Evolutionary conservation across 1,284 basidiomycete species (phyloP).

Genomic region (Schizopora paradoxa): DNA sequence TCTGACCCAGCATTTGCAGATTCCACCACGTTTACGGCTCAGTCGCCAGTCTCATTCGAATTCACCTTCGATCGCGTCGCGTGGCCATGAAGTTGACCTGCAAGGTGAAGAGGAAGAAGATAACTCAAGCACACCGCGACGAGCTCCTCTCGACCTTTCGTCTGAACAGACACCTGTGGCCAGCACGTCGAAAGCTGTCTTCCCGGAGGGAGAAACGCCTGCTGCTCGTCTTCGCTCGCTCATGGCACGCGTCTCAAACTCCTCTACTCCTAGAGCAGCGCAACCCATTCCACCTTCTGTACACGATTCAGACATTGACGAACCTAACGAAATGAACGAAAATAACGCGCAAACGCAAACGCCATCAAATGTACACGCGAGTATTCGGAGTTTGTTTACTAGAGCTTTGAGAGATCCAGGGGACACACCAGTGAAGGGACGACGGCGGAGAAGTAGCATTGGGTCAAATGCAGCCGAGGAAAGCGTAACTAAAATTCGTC

Average conservation of each 20-base stretch:
- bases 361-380: slow-evolving; percentile 49
- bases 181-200: too few relatives aligned
- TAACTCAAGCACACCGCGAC: slow-evolving; percentile 35
- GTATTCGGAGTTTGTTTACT: slow-evolving; percentile 57
- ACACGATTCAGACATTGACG: slow-evolving; percentile 58
- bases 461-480: slow-evolving; percentile 56
- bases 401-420: slow-evolving; percentile 55
- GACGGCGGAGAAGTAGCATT: slow-evolving; percentile 49
- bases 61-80: slow-evolving; percentile 21
- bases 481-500: slow-evolving; percentile 43
- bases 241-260: slow-evolving; percentile 38
- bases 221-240: slow-evolving; percentile 53
- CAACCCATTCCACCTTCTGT: slow-evolving; percentile 39
- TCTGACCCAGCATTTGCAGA: background rate
- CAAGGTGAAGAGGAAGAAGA: slow-evolving; percentile 29
- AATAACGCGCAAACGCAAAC: slow-evolving; percentile 19
- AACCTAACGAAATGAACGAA: too few relatives aligned
- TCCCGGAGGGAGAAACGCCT: slow-evolving; percentile 40
- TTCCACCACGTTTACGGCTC: slow-evolving; percentile 23
- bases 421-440: slow-evolving; percentile 44
- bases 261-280: slow-evolving; percentile 29
- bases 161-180: slow-evolving; percentile 22
- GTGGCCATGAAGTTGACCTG: slow-evolving; percentile 16
- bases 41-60: slow-evolving; percentile 18
- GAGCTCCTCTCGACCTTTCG: slow-evolving; percentile 33